A percentile compares a stretch with the other conserved stretches of the same genome.
Evolutionary conservation across 805 yeast genomes (phyloP).

Genomic region (Debaryomyces maramus): DNA sequence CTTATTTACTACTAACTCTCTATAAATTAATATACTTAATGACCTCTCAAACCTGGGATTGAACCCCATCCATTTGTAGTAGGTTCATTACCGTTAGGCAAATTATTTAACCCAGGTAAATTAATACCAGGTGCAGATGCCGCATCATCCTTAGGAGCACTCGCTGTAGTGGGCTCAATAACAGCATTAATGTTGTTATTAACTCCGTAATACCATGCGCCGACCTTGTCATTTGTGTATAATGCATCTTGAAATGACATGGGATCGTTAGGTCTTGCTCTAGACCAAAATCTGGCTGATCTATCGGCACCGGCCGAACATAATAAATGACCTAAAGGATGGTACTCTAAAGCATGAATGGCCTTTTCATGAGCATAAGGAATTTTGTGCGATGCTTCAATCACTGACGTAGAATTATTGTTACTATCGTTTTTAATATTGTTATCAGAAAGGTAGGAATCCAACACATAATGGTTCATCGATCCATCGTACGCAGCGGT

Average conservation of each 20-base stretch:
- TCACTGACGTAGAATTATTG: conserved; percentile 26
- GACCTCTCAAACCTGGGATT: conserved; percentile 19
- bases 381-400: conserved; percentile 56
- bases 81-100: conserved; percentile 10
- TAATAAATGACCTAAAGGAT: conserved; percentile 89
- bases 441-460: conserved; percentile 44
- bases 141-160: conserved; percentile 4
- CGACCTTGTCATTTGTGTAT: conserved; percentile 57
- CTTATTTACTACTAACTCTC: no score
- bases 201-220: conserved; percentile 49
- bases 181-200: conserved; percentile 47
- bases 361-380: conserved; percentile 96
- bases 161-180: conserved; percentile 21
- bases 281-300: conserved; percentile 89
- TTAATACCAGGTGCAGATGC: conserved; percentile 10
- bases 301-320: conserved; percentile 94
- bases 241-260: conserved; percentile 78
- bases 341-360: conserved; percentile 84
- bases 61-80: conserved; percentile 10
- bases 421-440: conserved; percentile 14
- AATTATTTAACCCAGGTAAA: conserved; percentile 27
- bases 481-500: conserved; percentile 92
- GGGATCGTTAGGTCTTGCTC: conserved; percentile 89
- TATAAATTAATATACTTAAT: conserved; percentile 6
- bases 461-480: conserved; percentile 71